Conservation (phyloP, 495 filamentous ascomycete genomes). For the Xylaria sp. region DNA sequence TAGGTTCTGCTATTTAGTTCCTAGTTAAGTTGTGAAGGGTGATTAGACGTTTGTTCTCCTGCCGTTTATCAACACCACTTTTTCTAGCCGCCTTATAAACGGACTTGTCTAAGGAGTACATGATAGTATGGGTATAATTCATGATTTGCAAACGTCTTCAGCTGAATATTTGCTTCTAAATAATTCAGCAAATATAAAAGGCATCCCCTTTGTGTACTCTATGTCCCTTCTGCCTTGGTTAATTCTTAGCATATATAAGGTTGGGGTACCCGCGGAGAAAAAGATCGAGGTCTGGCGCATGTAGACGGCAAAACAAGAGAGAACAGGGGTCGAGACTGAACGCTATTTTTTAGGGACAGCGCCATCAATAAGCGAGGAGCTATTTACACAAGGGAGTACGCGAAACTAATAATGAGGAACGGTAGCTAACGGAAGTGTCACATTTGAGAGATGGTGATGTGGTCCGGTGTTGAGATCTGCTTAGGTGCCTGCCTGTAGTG, state of each 20-base stretch:
- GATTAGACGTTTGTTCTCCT: no score
- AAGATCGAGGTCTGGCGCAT: constrained; percentile 11
- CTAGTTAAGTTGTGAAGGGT: no score
- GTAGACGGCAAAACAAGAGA: no score
- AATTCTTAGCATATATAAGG: not conserved
- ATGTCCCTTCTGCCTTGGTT: not conserved
- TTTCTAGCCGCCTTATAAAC: not conserved
- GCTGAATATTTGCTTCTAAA: not conserved
- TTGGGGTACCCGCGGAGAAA: constrained; percentile 1
- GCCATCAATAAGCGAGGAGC: not conserved
- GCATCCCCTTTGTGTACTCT: not conserved
- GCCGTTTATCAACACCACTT: no score
- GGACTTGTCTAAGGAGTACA: not conserved
- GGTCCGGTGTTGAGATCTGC: not conserved
- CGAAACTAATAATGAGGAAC: not conserved
- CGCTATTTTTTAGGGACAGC: no score
- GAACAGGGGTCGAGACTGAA: no score
- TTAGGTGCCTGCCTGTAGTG: no score
- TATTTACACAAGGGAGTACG: not conserved
- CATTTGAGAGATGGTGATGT: not conserved
- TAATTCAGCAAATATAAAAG: not conserved
- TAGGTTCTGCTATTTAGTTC: no score
- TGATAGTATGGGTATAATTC: not conserved
- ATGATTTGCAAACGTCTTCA: no score
- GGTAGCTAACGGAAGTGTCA: not conserved